These are phyloP conservation scores for Suhomyces yuchorum DNA, from an alignment of 1,139 yeast genomes.

Conservation along the genomic window DNA sequence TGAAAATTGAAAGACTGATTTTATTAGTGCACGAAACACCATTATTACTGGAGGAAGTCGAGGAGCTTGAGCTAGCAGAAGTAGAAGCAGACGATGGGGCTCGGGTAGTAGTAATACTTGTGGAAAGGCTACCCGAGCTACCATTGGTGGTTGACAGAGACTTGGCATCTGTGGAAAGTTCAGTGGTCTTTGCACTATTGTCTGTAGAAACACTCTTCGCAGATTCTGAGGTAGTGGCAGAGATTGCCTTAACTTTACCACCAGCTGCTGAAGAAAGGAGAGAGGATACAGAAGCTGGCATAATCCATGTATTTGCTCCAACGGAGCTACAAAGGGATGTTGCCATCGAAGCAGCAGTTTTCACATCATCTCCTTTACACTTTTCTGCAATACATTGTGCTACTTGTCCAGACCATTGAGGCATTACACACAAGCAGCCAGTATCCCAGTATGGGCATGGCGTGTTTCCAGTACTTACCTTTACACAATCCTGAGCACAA, in stretches of 20 bases:
- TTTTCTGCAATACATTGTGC: conserved; percentile 47
- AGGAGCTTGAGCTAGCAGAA: background rate
- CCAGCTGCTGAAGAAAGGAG: conserved; percentile 37
- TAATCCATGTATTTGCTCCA: conserved; percentile 50
- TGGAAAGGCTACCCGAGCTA: too few relatives aligned
- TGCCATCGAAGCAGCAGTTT: conserved; percentile 42
- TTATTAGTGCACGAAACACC: background rate
- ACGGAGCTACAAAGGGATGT: conserved; percentile 43
- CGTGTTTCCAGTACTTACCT: conserved; percentile 34
- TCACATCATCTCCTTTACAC: conserved; percentile 45
- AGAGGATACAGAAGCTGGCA: conserved; percentile 44
- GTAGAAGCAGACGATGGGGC: background rate
- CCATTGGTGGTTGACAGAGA: background rate
- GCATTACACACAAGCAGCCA: conserved; percentile 56
- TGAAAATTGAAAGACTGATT: background rate
- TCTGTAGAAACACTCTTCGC: conserved; percentile 1
- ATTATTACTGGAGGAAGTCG: conserved; percentile 11
- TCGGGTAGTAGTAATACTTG: too few relatives aligned
- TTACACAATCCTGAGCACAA: conserved; percentile 50
- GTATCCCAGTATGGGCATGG: conserved; percentile 60
- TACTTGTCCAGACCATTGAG: conserved; percentile 47
- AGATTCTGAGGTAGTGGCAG: conserved; percentile 12
- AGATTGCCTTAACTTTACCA: conserved; percentile 17
- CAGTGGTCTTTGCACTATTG: background rate
- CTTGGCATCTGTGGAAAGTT: background rate